Base-by-base conservation (phyloP, 257 asterid species). In the Nicotiana tabacum region DNA sequence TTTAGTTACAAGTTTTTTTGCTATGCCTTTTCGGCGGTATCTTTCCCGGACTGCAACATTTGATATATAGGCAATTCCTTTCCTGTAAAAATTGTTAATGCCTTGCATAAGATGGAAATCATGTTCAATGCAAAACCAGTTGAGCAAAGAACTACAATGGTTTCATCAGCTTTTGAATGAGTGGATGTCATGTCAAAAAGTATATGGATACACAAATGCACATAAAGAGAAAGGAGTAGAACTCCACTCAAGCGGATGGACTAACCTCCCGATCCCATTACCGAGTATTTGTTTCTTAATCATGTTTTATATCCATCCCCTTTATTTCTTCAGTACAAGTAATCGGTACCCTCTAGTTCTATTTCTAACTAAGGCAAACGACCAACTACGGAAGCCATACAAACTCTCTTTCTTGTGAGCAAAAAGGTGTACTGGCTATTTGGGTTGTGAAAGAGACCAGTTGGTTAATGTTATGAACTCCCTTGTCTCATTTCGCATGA, bases 31-130 rank as follows among this genome's bases (percentile, higher is more conserved):
- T 51, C 94, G 85, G 2, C 97, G 95, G 39, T 83, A 92, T 43
- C 82, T 87, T 82, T 90, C 96, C 39, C 92, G 92, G 9, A 95
- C 97, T 0, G 98, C 98, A 57, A 95, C 98, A 35, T 95, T 95
- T 57, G 98, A 95, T 92, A 95, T 86, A 76, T 95, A 95, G 0
- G 99, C 98, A 64, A 95, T 90, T 83, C 96, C 96, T 72, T 89
- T 92, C 96, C 98, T 95, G 93, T 74, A 68, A 80, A 43, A 46
- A 27, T 35, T 46, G 62, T 58, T 60, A 56, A 60, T 18, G 37
- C 37, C 33, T 17, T 21, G 78, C 62, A 56, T 27, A 60, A 43
- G 61, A 81, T 64, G 8, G 53, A 13, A 66, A 66, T 29, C 48
- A 3, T 66, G 17, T 39, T 48, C 46, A 66, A 24, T 27, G 11